Evolutionary conservation across 805 yeast species (phyloP), one percentile per base, ranked within the genome.

Genomic region (Phaffomyces opuntiae): DNA sequence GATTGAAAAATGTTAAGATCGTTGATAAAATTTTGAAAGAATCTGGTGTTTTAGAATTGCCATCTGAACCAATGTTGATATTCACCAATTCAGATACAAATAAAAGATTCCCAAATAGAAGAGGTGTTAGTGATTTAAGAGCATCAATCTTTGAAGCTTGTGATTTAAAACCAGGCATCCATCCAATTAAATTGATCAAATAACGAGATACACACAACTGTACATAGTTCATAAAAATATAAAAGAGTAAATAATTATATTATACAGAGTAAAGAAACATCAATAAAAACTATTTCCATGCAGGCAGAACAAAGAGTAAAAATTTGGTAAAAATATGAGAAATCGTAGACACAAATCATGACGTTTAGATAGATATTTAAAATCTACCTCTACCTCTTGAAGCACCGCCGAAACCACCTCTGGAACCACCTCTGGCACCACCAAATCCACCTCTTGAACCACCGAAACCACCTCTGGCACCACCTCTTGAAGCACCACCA

Each of bases 121-220:
- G 70, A 42, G 91, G 90, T 1, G 67, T 78, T 31, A 70, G 69
- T 42, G 78, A 74, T 37, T 55, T 83, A 12, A 63, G 87, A 43
- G 57, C 59, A 24, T 66, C 75, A 2, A 72, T 83, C 1, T 56
- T 81, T 24, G 74, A 78, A 50, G 66, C 77, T 26, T 78, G 85
- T 59, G 81, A 78, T 1, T 56, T 68, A 19, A 47, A 49, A 13
- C 53, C 58, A 16, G 54, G 57, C 9, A 49, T 51, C 12, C 58
- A 49, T 26, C 61, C 64, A 7, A 33, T 56, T 7, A 53, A 51
- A 35, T 48, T 52, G 39, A 50, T 46, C 26, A 47, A 48, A 33
- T 42, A 46, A 33, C 41, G 31, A 25, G 13, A 17, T 36, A 17
- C 12, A 27, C 3, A 3, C 3, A 16, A 37, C 13, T 43, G 44